Base-by-base conservation (phyloP, 2,329 filamentous ascomycete species). In the Alternaria burnsii region DNA sequence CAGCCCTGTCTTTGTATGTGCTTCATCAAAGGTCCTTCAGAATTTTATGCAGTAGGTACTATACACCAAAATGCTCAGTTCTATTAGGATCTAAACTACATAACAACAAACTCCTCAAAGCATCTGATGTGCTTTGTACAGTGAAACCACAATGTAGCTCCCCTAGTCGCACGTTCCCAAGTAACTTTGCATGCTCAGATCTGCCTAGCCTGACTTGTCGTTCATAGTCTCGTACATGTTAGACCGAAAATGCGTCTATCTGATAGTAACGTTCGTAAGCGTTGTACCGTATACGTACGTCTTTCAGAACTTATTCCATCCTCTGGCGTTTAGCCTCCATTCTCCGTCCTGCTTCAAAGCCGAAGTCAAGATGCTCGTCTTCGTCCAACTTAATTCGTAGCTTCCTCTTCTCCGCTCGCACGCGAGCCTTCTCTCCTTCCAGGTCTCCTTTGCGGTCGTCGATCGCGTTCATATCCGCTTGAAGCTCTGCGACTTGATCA, bases 341-440 rank as follows among this genome's bases (percentile, higher is more conserved):
- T 41, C 42, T 41, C n/a, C 58, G 28, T 20, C 58, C 58, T 4
- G 52, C 58, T 38, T 56, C 52, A 22, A 60, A 56, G 3, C 58
- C 46, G 40, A 60, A 56, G 22, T 60, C 52, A 32, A 60, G 28
- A 42, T 38, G 46, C 14, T 60, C 52, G 4, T 60, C 47, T 10
- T 16, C 12, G 16, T 38, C 46, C 10, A 56, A 20, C 22, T 20
- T 52, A 24, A 42, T 43, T 16, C 47, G 42, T 20, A 56, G 14
- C 8, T 22, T 43, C 40, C 14, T 48, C 52, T 48, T 60, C 12
- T 36, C 32, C 32, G 14, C 32, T 12, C 12, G 32, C 32, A 36
- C 12, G 14, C 32, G 32, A 5, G 14, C 12, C 32, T 36, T 36
- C 12, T 36, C 40, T 18, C 43, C 47, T 52, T 60, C 32, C 30